Evolutionary conservation across 1,139 yeast genomes (phyloP), one percentile per base, ranked within the genome.

Genomic region (Zygoascus sp.): DNA sequence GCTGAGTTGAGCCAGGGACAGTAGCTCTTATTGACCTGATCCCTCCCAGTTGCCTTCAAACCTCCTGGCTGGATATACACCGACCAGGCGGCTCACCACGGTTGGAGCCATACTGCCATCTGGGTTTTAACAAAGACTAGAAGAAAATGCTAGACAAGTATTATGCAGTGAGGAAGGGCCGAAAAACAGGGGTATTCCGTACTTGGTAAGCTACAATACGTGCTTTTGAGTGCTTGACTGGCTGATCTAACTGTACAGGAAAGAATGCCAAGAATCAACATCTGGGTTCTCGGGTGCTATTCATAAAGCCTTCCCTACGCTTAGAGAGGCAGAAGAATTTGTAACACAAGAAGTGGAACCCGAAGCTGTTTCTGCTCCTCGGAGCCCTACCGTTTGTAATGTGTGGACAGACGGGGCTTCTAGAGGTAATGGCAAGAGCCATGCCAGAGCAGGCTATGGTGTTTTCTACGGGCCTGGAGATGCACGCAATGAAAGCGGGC

Each of bases 391-490:
- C n/a, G n/a, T n/a, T n/a, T n/a, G n/a, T n/a, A n/a, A 28, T 11
- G 65, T 84, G 2, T 86, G 76, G 57, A 81, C 85, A 15, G 95
- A 86, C 62, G 95, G 96, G 0, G 83, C 92, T 1, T 72, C 81
- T 0, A 62, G 76, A 34, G 73, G 75, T 6, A 80, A 81, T 53
- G 85, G 85, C 2, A 62, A 60, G 21, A 45, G 49, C 0, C 59
- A 62, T 8, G 68, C 73, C 1, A 51, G 61, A 9, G 86, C 88
- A 0, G 96, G 96, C 0, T 79, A 75, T 58, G 96, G 95, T 15
- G 86, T 83, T 0, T 86, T 69, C 60, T 87, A 76, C 61, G 90
- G 88, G 0, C 64, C 59, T 0, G 61, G 63, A 17, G 85, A 83
- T 58, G 51, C 68, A 2, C 67, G 82, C 39, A 83, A 84, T 60